Evolutionary conservation across 2,329 filamentous ascomycete genomes (phyloP).

Genomic region (Hyphodiscus sp.): DNA sequence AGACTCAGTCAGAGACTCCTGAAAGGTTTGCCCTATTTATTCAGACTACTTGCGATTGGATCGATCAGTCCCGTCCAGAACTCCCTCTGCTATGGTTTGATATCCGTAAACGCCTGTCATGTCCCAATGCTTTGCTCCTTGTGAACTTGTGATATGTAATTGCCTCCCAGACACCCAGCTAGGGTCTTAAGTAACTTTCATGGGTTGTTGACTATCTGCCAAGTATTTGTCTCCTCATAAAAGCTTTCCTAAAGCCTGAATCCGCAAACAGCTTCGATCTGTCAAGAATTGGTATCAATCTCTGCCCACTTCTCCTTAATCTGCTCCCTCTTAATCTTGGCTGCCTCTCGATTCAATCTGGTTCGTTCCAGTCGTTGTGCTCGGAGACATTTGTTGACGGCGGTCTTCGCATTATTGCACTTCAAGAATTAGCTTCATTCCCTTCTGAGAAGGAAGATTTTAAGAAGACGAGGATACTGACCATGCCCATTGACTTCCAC

Average conservation of each 20-base stretch:
- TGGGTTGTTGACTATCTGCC: background rate
- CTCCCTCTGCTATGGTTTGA: conserved; percentile 4
- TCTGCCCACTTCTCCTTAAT: conserved; percentile 76
- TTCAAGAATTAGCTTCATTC: no score
- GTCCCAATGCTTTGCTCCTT: conserved; percentile 3
- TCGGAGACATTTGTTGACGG: conserved; percentile 80
- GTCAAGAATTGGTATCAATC: conserved; percentile 62
- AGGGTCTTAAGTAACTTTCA: no score
- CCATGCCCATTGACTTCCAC: conserved; percentile 77
- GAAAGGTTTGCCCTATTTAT: background rate
- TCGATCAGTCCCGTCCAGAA: conserved; percentile 7
- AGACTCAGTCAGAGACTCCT: background rate
- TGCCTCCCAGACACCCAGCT: background rate
- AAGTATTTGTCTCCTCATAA: background rate
- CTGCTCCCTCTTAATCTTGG: conserved; percentile 63
- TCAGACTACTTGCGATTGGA: background rate
- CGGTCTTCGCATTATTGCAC: conserved; percentile 80
- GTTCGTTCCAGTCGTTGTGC: conserved; percentile 75
- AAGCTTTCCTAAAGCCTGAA: background rate
- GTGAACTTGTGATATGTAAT: background rate
- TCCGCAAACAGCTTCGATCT: background rate
- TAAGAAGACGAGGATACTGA: no score
- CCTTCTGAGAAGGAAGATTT: no score
- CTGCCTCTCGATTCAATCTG: conserved; percentile 64
- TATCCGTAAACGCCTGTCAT: conserved; percentile 8